Percentiles rank a stretch among this genome's conserved stretches.
Conservation (phyloP, 2,329 filamentous ascomycete genomes). For the Byssochlamys sp. region DNA sequence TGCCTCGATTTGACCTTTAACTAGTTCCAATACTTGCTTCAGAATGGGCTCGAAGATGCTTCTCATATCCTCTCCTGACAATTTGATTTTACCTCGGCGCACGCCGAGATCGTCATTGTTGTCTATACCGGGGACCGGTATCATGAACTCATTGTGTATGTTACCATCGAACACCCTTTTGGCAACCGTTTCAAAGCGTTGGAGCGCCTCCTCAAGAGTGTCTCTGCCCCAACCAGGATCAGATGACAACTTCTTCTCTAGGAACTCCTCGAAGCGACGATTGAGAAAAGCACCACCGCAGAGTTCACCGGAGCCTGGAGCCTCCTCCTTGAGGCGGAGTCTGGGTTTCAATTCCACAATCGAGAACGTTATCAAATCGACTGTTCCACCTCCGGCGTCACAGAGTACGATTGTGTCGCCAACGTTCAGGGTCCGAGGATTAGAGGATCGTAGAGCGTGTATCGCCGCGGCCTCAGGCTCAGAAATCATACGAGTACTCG, state of each 20-base stretch:
- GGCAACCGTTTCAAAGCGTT: constrained; percentile 15
- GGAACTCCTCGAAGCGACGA: constrained; percentile 14
- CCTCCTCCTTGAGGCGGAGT: constrained; percentile 16
- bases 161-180: constrained; percentile 17
- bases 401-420: constrained; percentile 18
- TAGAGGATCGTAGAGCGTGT: constrained; percentile 6
- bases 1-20: constrained; percentile 36
- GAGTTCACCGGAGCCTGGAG: constrained; percentile 13
- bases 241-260: constrained; percentile 9
- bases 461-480: constrained; percentile 18
- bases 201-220: constrained; percentile 16
- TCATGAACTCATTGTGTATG: constrained; percentile 7
- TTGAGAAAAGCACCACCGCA: constrained; percentile 23
- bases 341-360: constrained; percentile 15
- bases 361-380: constrained; percentile 22
- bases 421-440: constrained; percentile 6
- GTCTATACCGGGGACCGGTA: constrained; percentile 15
- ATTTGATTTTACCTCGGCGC: constrained; percentile 11
- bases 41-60: constrained; percentile 15
- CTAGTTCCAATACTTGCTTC: constrained; percentile 10
- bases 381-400: constrained; percentile 20
- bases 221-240: constrained; percentile 14
- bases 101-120: constrained; percentile 12
- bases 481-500: constrained; percentile 10
- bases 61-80: constrained; percentile 10